Percentiles rank a stretch among this genome's conserved stretches.
phyloP scores from a whole-genome alignment of 805 yeast species.

The Lipomyces kockii region DNA sequence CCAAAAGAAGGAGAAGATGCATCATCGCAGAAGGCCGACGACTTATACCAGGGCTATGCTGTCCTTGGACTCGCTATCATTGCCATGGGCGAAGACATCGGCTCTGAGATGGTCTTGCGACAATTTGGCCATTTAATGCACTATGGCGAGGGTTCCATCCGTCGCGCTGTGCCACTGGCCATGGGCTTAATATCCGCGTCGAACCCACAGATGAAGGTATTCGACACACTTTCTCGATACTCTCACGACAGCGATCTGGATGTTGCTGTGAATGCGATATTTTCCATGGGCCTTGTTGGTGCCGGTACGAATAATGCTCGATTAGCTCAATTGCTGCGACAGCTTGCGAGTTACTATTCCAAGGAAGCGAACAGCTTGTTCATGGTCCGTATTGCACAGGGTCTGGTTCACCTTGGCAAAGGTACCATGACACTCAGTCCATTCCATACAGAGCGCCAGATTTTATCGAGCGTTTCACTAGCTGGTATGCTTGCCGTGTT shows the following conservation, averaged over 20 bases:
- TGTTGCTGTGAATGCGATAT: slow-evolving; percentile 92
- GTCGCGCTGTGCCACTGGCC: slow-evolving; percentile 96
- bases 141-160: slow-evolving; percentile 88
- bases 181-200: slow-evolving; percentile 94
- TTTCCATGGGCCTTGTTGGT: slow-evolving; percentile 97
- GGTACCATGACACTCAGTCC: slow-evolving; percentile 92
- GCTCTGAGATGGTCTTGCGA: slow-evolving; percentile 95
- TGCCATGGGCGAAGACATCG: slow-evolving; percentile 97
- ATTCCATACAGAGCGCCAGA: slow-evolving; percentile 84
- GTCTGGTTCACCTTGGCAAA: slow-evolving; percentile 91
- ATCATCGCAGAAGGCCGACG: slow-evolving; percentile 53
- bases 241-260: slow-evolving; percentile 95
- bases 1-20: slow-evolving; percentile 49
- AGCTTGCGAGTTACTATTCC: slow-evolving; percentile 88
- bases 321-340: slow-evolving; percentile 92
- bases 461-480: slow-evolving; percentile 82
- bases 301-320: slow-evolving; percentile 99
- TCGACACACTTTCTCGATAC: slow-evolving; percentile 92
- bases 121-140: slow-evolving; percentile 98
- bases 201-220: slow-evolving; percentile 95
- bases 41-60: slow-evolving; percentile 78
- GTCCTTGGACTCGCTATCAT: slow-evolving; percentile 93
- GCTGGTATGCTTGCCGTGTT: slow-evolving; percentile 87
- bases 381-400: slow-evolving; percentile 93
- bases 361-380: slow-evolving; percentile 89